phyloP scores from a whole-genome alignment of 768 basidiomycete genomes.

The Tulasnella sp. region DNA sequence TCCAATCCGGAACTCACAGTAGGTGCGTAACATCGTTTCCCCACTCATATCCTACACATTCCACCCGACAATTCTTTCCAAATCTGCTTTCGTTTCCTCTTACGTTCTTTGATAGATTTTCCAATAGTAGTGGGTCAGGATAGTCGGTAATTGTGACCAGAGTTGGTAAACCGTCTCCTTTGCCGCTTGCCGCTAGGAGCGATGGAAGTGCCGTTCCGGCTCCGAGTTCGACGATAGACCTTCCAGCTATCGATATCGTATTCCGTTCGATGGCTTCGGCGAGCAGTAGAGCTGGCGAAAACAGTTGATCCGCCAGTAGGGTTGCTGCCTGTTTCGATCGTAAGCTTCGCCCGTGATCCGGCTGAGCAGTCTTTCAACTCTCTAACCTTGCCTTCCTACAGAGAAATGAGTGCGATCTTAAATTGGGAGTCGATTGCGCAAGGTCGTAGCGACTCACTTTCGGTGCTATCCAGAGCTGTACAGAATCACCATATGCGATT shows the following conservation, averaged over 20 bases:
- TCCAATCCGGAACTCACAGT: conserved; percentile 32
- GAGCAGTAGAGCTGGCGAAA: conserved; percentile 55
- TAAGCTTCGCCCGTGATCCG: neutral
- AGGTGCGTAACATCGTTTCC: conserved; percentile 37
- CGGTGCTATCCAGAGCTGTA: conserved; percentile 9
- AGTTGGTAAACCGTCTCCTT: conserved; percentile 26
- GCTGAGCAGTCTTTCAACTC: neutral
- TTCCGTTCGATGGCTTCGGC: conserved; percentile 53
- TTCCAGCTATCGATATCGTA: conserved; percentile 31
- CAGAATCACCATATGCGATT: conserved; percentile 6
- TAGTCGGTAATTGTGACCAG: conserved; percentile 57
- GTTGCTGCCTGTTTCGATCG: conserved; percentile 46
- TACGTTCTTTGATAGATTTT: conserved; percentile 45
- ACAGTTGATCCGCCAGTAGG: conserved; percentile 59
- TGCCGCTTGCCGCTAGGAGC: conserved; percentile 35
- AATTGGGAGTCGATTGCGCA: neutral
- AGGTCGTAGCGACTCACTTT: neutral
- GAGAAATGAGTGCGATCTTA: neutral
- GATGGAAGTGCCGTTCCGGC: conserved; percentile 60
- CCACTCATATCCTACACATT: conserved; percentile 51
- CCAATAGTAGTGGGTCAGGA: conserved; percentile 49
- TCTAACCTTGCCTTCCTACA: conserved; percentile 4
- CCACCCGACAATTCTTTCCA: conserved; percentile 31
- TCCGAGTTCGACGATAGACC: conserved; percentile 45
- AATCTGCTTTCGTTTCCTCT: conserved; percentile 35